These are phyloP conservation scores for Lachnellula cervina DNA, from an alignment of 2,329 filamentous ascomycete genomes.

Conservation along the genomic window DNA sequence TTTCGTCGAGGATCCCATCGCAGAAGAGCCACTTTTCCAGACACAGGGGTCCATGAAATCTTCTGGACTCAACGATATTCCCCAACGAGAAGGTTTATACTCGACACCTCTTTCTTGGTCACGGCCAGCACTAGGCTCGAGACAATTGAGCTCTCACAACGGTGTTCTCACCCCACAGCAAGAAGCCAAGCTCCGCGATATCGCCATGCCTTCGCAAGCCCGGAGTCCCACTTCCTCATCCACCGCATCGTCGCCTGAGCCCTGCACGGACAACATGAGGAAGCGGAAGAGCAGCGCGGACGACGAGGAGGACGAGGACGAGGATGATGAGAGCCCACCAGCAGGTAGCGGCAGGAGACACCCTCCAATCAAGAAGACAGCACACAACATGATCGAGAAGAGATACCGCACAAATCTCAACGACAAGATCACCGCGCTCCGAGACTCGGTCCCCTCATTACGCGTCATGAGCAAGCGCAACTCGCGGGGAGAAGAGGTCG, in stretches of 20 bases:
- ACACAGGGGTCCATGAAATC: constrained; percentile 11
- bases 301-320: constrained; percentile 39
- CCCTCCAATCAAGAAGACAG: constrained; percentile 64
- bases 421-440: constrained; percentile 72
- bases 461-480: constrained; percentile 45
- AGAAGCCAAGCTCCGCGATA: constrained; percentile 46
- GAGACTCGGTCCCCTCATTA: constrained; percentile 69
- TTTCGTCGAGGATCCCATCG: constrained; percentile 24
- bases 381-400: constrained; percentile 84
- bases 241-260: constrained; percentile 30
- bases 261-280: constrained; percentile 43
- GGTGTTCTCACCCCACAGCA: constrained; percentile 19
- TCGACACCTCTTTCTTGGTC: constrained; percentile 27
- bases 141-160: constrained; percentile 6
- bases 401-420: constrained; percentile 79
- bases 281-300: constrained; percentile 30
- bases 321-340: constrained; percentile 52
- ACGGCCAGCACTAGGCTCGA: constrained; percentile 12
- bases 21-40: constrained; percentile 26
- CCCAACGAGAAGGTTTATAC: constrained; percentile 21
- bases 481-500: constrained; percentile 51
- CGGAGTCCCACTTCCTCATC: constrained; percentile 35
- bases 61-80: constrained; percentile 8
- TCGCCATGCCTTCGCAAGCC: constrained; percentile 60
- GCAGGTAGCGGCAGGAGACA: constrained; percentile 8